Evolutionary conservation across 495 filamentous ascomycete species (phyloP), one percentile per base, ranked within the genome.

Genomic region (Neurospora sp.): DNA sequence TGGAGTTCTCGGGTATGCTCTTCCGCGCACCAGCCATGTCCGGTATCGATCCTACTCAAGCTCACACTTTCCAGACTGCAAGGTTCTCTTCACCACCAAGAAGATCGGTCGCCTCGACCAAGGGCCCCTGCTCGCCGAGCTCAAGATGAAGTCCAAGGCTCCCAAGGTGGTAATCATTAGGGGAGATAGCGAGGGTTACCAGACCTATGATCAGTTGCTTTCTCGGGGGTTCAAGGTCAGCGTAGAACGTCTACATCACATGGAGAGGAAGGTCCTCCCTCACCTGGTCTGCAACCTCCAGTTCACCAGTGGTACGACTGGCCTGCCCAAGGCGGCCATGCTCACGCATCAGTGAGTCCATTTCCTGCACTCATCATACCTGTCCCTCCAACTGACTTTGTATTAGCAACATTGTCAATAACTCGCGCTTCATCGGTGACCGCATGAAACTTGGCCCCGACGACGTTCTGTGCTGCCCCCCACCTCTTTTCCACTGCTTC

Each of bases 401-500:
- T 20, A 69, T 69, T 70, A 90, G 89, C 78, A 91, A 90, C 81
- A 82, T 92, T 40, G 85, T 92, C 31, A 92, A 92, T 78, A 92
- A 92, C 77, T 86, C 89, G 18, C 86, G 86, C 42, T 90, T 91
- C 77, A 90, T 93, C 71, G 91, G 89, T 66, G 86, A 91, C 74
- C 88, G 91, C 74, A 90, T 92, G 89, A 81, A 83, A 11, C 83
- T 92, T 1, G 87, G 86, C 5, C 85, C 88, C 0, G 82, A 84
- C 71, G 90, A 92, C 78, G 83, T 87, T 40, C 84, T 93, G 69
- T 91, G 90, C 82, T 92, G 90, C 77, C 90, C 91, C 2, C 89
- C 89, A 2, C 91, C 90, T 0, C 83, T 92, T 1, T 93, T 92
- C 81, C 91, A 92, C 81, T 92, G 91, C 83, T 93, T 93, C 77